Conservation (phyloP, 2,329 filamentous ascomycete species). For the Penicillium freii region DNA sequence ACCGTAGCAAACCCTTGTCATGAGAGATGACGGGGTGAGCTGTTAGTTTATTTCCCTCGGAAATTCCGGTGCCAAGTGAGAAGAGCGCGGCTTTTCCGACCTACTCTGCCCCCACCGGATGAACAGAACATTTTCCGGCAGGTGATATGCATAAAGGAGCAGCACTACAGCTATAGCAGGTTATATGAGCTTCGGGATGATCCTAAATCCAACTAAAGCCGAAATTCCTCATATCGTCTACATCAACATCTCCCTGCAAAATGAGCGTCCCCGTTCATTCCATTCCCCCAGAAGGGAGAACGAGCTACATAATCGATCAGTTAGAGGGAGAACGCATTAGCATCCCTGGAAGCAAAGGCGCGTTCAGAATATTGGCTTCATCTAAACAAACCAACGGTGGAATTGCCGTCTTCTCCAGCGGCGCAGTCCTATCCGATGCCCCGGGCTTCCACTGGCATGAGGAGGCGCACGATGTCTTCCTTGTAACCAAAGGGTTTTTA, state of each 20-base stretch:
- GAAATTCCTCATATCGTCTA: not conserved
- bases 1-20: not conserved
- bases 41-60: not conserved
- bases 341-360: not conserved
- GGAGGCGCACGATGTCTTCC: not conserved
- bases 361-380: not conserved
- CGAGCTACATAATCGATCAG: not conserved
- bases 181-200: not conserved
- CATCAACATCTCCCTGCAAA: not conserved
- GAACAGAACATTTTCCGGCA: not conserved
- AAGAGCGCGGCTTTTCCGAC: not conserved
- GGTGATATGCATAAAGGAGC: not conserved
- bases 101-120: not conserved
- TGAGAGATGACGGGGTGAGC: not conserved
- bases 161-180: not conserved
- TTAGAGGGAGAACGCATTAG: not conserved
- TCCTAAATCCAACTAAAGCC: not conserved
- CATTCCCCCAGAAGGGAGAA: not conserved
- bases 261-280: not conserved
- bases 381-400: not conserved
- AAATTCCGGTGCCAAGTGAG: not conserved
- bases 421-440: not conserved
- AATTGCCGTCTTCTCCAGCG: not conserved
- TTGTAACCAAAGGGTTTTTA: not conserved
- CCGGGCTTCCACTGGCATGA: not conserved